Conservation (phyloP, 441 rosid species). For the Omphalea diandra region DNA sequence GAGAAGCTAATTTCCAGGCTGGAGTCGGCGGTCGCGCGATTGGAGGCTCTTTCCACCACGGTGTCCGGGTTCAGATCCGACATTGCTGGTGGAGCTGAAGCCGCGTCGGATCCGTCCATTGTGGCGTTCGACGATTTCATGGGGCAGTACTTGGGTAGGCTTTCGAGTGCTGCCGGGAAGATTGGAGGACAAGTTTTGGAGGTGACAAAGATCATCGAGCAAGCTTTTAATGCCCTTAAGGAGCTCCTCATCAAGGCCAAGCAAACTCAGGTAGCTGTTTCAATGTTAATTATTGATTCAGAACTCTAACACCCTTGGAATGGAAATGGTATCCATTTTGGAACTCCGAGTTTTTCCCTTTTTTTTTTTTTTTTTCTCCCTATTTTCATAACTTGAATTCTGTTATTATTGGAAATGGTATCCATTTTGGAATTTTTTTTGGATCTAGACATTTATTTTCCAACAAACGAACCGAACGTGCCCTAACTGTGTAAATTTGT, state of each 20-base stretch:
- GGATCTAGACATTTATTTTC: too few relatives aligned
- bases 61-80: slow-evolving; percentile 11
- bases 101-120: slow-evolving; percentile 65
- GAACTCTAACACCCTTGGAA: too few relatives aligned
- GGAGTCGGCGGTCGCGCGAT: slow-evolving; percentile 74
- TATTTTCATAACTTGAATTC: too few relatives aligned
- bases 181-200: slow-evolving; percentile 89
- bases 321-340: too few relatives aligned
- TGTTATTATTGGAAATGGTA: too few relatives aligned
- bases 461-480: too few relatives aligned
- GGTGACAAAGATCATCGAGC: slow-evolving; percentile 56
- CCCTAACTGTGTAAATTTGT: too few relatives aligned
- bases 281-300: too few relatives aligned
- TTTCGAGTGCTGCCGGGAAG: slow-evolving; percentile 65
- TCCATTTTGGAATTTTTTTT: too few relatives aligned
- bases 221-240: slow-evolving; percentile 65
- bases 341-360: too few relatives aligned
- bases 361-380: too few relatives aligned
- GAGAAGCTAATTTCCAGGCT: slow-evolving; percentile 68
- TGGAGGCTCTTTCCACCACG: slow-evolving; percentile 63
- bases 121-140: slow-evolving; percentile 71
- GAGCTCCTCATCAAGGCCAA: slow-evolving; percentile 64
- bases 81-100: slow-evolving; percentile 25
- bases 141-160: slow-evolving; percentile 53
- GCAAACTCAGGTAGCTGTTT: slow-evolving; percentile 55